Conservation (phyloP, 495 filamentous ascomycete species). For the Aspergillus haitiensis region DNA sequence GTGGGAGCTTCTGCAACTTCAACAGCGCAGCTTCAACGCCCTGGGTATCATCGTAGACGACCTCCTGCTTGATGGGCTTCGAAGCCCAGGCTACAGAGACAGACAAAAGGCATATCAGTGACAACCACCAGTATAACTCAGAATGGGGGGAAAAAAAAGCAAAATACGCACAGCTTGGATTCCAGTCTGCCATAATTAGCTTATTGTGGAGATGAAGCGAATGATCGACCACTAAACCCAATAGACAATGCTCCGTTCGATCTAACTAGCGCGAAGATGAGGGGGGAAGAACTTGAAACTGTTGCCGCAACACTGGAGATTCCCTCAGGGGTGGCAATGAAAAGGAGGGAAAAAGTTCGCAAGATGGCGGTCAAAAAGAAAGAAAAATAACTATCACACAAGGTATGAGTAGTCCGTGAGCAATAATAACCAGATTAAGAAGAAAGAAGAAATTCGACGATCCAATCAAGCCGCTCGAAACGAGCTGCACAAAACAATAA, state of each 20-base stretch:
- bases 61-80: slow-evolving; percentile 90
- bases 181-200: slow-evolving; percentile 25
- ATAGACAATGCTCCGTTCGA: too few relatives aligned
- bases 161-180: slow-evolving; percentile 33
- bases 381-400: neutral
- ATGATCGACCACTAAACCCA: slow-evolving; percentile 4
- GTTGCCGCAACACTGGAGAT: too few relatives aligned
- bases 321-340: too few relatives aligned
- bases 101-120: neutral
- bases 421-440: neutral
- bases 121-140: neutral
- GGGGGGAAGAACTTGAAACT: neutral
- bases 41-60: slow-evolving; percentile 69
- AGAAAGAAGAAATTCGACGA: neutral
- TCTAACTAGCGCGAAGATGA: too few relatives aligned
- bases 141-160: neutral
- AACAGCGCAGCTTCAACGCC: slow-evolving; percentile 62
- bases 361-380: slow-evolving; percentile 1
- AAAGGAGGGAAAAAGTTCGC: neutral
- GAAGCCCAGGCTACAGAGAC: slow-evolving; percentile 70
- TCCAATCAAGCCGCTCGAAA: neutral
- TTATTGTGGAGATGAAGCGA: neutral
- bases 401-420: neutral
- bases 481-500: neutral
- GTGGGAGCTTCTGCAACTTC: slow-evolving; percentile 77